phyloP scores from a whole-genome alignment of 805 yeast genomes.

The Clavispora asparagi region DNA sequence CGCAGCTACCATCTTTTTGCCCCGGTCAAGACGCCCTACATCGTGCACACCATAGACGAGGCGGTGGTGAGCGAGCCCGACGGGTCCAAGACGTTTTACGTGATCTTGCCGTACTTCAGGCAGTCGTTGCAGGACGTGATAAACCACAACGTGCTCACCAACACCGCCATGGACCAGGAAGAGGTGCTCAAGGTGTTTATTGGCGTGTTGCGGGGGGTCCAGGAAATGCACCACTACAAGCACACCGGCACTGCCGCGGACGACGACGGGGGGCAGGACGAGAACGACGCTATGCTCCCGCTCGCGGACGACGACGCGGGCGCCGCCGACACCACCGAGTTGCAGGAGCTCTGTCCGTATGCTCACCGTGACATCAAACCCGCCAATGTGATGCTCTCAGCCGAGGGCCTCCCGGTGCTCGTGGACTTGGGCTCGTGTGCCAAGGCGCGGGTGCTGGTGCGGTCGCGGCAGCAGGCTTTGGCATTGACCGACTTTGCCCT shows the following conservation, averaged over 20 bases:
- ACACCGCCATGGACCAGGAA: constrained; percentile 48
- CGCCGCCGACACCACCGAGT: constrained; percentile 35
- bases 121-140: constrained; percentile 76
- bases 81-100: constrained; percentile 74
- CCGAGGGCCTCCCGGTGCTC: constrained; percentile 70
- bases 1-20: constrained; percentile 66
- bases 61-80: constrained; percentile 66
- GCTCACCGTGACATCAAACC: constrained; percentile 90
- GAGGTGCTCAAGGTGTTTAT: constrained; percentile 60
- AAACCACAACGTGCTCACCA: constrained; percentile 55
- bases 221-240: constrained; percentile 67
- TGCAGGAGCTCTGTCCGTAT: constrained; percentile 57
- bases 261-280: constrained; percentile 10
- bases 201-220: constrained; percentile 71
- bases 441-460: constrained; percentile 50
- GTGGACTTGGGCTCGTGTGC: constrained; percentile 82
- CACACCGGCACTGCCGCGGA: constrained; percentile 13
- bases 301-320: constrained; percentile 27
- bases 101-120: constrained; percentile 73
- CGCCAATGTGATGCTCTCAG: constrained; percentile 76
- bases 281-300: constrained; percentile 11
- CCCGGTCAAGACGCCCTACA: constrained; percentile 51
- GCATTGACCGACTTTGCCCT: constrained; percentile 75
- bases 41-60: constrained; percentile 68
- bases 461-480: constrained; percentile 64